phyloP scores from a whole-genome alignment of 176 grass and related monocot genomes.

The Carex parvula region DNA sequence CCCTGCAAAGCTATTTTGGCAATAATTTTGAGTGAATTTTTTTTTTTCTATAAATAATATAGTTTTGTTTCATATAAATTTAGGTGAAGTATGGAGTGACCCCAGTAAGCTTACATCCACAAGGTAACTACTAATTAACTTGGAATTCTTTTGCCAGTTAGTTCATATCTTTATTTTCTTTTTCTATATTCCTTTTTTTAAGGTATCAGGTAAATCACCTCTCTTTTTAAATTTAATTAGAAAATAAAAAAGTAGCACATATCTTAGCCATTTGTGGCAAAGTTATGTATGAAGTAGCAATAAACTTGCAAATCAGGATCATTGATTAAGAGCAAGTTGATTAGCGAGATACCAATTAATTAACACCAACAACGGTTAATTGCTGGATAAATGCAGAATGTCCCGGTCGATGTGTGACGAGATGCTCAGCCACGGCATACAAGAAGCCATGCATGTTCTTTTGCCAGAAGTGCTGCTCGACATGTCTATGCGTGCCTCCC shows the following conservation, averaged over 20 bases:
- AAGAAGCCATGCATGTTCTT: constrained; percentile 83
- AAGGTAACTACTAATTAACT: constrained; percentile 34
- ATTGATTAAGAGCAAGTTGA: neutral
- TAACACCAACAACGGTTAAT: neutral
- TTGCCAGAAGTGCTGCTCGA: constrained; percentile 65
- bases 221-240: neutral
- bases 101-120: constrained; percentile 51
- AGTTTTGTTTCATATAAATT: neutral
- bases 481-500: constrained; percentile 58
- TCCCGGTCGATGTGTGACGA: constrained; percentile 27
- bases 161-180: neutral
- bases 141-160: neutral
- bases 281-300: neutral
- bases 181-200: neutral
- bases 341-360: neutral
- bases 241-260: neutral
- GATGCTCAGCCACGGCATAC: constrained; percentile 66
- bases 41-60: neutral
- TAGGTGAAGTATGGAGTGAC: constrained; percentile 46
- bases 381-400: constrained; percentile 33
- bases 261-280: neutral
- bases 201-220: neutral
- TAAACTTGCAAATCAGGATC: neutral
- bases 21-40: constrained; percentile 14
- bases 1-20: neutral